These are phyloP conservation scores for Vigna radiata DNA, from an alignment of 306 rosid species.

Conservation along the genomic window DNA sequence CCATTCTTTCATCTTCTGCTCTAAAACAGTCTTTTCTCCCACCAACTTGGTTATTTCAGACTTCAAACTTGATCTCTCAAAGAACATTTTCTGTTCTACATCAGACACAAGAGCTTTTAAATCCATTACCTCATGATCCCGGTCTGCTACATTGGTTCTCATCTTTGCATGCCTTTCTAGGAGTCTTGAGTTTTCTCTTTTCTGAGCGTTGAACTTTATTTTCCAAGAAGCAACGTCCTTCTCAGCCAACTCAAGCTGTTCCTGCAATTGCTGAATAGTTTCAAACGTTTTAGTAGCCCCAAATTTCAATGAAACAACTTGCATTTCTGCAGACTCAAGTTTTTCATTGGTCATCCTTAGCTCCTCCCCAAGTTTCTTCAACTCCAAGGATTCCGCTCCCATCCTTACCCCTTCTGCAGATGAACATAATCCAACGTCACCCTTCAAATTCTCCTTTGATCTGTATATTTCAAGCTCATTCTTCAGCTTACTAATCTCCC, in stretches of 20 bases:
- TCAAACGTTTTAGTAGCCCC: constrained; percentile 61
- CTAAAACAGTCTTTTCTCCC: constrained; percentile 47
- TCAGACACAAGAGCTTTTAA: constrained; percentile 71
- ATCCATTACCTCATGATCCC: constrained; percentile 71
- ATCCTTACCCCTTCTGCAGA: neutral
- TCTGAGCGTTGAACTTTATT: constrained; percentile 66
- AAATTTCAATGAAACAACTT: constrained; percentile 55
- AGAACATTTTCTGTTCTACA: constrained; percentile 74
- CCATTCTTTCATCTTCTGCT: constrained; percentile 60
- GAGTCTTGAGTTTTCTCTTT: constrained; percentile 65
- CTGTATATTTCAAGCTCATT: constrained; percentile 55
- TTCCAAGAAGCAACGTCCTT: constrained; percentile 66
- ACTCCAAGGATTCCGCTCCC: neutral
- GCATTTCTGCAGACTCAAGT: constrained; percentile 61
- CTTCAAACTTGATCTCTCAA: constrained; percentile 73
- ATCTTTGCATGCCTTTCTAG: constrained; percentile 65
- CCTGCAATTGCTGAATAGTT: constrained; percentile 55
- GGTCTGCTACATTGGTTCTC: constrained; percentile 61
- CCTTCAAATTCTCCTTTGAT: constrained; percentile 39
- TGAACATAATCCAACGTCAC: constrained; percentile 1
- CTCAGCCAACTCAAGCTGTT: constrained; percentile 60
- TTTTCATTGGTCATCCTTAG: constrained; percentile 56
- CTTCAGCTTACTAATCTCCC: constrained; percentile 59
- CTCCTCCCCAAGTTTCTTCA: constrained; percentile 51
- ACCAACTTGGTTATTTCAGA: constrained; percentile 66